phyloP scores from a whole-genome alignment of 495 filamentous ascomycete genomes.

The Amniculicola lignicola region DNA sequence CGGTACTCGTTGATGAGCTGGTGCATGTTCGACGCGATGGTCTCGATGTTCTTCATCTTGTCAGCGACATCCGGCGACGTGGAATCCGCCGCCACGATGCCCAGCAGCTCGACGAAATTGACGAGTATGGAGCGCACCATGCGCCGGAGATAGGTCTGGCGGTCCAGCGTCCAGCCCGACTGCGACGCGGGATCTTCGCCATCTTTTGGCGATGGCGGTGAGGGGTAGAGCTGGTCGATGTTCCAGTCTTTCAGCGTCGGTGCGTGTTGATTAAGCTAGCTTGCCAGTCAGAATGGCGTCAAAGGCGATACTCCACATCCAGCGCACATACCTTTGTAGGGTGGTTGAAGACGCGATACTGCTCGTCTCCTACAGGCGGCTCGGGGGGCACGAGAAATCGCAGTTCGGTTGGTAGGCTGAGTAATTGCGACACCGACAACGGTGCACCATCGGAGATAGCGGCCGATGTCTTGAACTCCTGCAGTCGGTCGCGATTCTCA shows the following conservation, averaged over 20 bases:
- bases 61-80: constrained; percentile 34
- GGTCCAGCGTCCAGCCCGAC: constrained; percentile 54
- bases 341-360: constrained; percentile 73
- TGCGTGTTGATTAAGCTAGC: no score
- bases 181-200: constrained; percentile 44
- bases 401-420: constrained; percentile 66
- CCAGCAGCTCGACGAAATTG: constrained; percentile 62
- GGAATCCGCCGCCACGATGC: constrained; percentile 17
- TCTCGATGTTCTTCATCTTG: constrained; percentile 72
- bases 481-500: constrained; percentile 67
- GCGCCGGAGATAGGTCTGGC: constrained; percentile 70
- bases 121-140: constrained; percentile 78
- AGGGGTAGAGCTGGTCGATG: constrained; percentile 66
- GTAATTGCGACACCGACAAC: constrained; percentile 43
- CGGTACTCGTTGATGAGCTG: constrained; percentile 90
- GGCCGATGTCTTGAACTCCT: constrained; percentile 43
- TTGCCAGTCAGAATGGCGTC: no score
- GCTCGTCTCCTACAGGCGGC: constrained; percentile 63
- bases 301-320: no score
- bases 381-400: constrained; percentile 74
- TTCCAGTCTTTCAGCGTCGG: constrained; percentile 49
- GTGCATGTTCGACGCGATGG: constrained; percentile 82
- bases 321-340: constrained; percentile 15
- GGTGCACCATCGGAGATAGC: constrained; percentile 7
- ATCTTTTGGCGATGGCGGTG: constrained; percentile 43